These are phyloP conservation scores for Chalaropsis ovoidea DNA, from an alignment of 2,329 filamentous ascomycete genomes.

Conservation along the genomic window DNA sequence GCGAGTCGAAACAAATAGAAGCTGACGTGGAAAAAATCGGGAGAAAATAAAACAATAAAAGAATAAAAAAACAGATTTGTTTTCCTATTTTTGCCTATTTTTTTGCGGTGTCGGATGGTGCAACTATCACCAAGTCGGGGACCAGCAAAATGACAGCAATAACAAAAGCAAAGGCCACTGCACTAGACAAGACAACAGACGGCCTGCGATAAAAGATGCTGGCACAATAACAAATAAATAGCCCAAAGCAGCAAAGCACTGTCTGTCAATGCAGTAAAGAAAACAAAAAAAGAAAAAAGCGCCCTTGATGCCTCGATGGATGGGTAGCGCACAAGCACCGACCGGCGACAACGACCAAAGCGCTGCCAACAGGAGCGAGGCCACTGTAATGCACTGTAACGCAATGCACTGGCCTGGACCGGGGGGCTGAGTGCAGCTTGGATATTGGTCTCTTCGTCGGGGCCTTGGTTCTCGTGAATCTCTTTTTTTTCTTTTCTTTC, in stretches of 20 bases:
- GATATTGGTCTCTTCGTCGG: background rate
- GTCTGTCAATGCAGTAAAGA: conserved; percentile 13
- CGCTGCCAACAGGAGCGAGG: background rate
- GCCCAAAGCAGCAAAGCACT: conserved; percentile 18
- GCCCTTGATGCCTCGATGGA: background rate
- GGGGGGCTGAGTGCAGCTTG: background rate
- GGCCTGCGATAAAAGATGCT: conserved; percentile 17
- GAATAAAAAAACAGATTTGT: background rate
- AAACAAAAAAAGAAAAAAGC: background rate
- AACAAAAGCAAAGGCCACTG: background rate
- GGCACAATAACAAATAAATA: conserved; percentile 24
- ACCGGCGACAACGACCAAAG: background rate
- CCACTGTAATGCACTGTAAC: conserved; percentile 13
- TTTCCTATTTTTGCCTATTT: conserved; percentile 1
- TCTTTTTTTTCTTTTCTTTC: background rate
- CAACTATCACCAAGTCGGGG: background rate
- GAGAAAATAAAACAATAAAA: conserved; percentile 1
- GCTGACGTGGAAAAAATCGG: background rate
- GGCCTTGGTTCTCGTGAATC: conserved; percentile 1
- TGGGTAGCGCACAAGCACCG: background rate
- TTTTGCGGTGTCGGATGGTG: background rate
- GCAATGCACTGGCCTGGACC: conserved; percentile 13
- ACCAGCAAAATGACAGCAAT: background rate
- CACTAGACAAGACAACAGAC: background rate
- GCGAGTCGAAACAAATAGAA: background rate